phyloP scores from a whole-genome alignment of 768 basidiomycete genomes.

The Boletus speciosus region DNA sequence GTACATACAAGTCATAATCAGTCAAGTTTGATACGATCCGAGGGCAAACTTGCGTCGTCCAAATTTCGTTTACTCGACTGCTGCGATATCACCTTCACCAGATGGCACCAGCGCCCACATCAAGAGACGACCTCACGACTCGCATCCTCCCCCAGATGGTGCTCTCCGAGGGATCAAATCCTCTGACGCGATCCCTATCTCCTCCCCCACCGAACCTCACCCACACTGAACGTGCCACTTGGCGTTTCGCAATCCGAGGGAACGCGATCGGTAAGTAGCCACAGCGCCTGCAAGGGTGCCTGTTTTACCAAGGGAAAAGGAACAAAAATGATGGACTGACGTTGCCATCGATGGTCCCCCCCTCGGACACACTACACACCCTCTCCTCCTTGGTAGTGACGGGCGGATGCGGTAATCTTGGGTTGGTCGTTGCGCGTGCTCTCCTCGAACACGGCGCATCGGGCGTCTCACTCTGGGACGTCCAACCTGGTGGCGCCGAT shows the following conservation, averaged over 20 bases:
- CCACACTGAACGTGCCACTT: conserved; percentile 27
- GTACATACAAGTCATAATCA: not conserved
- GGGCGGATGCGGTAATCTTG: conserved; percentile 41
- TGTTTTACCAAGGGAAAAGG: not conserved
- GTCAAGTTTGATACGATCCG: not conserved
- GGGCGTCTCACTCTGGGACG: conserved; percentile 26
- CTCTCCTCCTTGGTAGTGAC: conserved; percentile 31
- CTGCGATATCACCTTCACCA: not conserved
- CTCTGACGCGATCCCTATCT: conserved; percentile 28
- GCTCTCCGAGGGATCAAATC: conserved; percentile 33
- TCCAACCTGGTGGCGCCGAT: conserved; percentile 10
- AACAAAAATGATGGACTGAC: not conserved
- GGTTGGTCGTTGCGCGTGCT: conserved; percentile 35
- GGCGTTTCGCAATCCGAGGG: conserved; percentile 37
- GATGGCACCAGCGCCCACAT: conserved; percentile 7
- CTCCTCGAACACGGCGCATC: conserved; percentile 44
- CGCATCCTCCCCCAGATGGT: conserved; percentile 32
- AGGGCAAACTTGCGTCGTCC: not conserved
- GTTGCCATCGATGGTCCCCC: not conserved
- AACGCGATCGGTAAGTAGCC: conserved; percentile 38
- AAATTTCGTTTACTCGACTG: not conserved
- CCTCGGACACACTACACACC: not conserved
- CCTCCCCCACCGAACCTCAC: conserved; percentile 16
- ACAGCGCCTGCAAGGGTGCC: not conserved
- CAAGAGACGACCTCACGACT: conserved; percentile 26